Base-by-base conservation (phyloP, 208 protist genomes). In the Trypanosoma congolense region DNA sequence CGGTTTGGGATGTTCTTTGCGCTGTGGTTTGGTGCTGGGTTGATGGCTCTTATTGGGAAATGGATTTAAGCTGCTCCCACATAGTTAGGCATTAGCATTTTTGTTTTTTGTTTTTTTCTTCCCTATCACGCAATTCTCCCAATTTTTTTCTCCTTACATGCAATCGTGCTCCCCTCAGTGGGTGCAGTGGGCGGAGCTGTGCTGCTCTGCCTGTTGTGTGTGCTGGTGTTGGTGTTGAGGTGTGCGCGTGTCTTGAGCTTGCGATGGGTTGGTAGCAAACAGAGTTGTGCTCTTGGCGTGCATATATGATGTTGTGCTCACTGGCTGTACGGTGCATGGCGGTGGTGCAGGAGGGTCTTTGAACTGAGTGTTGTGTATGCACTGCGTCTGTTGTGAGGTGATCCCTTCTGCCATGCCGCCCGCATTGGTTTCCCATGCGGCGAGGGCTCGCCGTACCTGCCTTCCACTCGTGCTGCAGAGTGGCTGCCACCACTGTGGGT, bases 21-120 rank as follows among this genome's bases (percentile, higher is more conserved):
- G 3, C 33, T 84, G 0, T 77, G 66, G 74, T 24, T 22, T 26
- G 77, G 73, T 18, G 49, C 67, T n/a, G 56, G 47, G n/a, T 53
- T 75, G 18, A 84, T 57, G 52, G 21, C 52, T n/a, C 30, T 38
- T 6, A 14, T 54, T 5, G 49, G 24, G 26, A 54, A 54, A 12
- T 54, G 49, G 49, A n/a, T 38, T n/a, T 56, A 46, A 25, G 25
- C n/a, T 38, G n/a, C 2, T 30, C 14, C 16, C 16, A n/a, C 42
- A n/a, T 44, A 14, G 16, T 4, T 41, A 33, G 21, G 21, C 4
- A 16, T 56, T 18, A 28, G 16, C 49, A 44, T 61, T 56, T 61
- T 54, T 41, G 35, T 26, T 29, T 56, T 38, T 58, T 67, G 45
- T 46, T 60, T 51, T 29, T 50, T 40, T 64, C 33, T 6, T 38